Evolutionary conservation across 139 green algal species (phyloP), one percentile per base, ranked within the genome.

Genomic region (Coelastrella sp.): DNA sequence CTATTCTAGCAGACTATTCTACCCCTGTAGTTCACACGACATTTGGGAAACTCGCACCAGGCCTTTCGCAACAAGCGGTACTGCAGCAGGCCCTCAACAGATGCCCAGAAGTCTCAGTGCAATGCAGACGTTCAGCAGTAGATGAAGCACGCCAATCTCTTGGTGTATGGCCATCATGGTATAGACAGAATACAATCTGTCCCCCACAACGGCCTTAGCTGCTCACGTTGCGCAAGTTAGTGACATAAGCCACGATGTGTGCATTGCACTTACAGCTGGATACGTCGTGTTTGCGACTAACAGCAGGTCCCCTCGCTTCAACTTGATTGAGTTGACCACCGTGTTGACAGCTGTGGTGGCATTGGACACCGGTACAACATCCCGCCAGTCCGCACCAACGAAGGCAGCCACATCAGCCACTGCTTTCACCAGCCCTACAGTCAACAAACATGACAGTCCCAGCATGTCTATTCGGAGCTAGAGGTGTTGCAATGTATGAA

Each of bases 291-390:
- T 92, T 79, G 91, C 73, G 6, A 93, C 89, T n/a, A 96, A 78
- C 22, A 96, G 16, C 23, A 92, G 82, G 82, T 96, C 94, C 0
- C 93, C 92, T 13, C 68, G 22, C 54, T 58, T 47, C 78, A 91
- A 68, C 71, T 77, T 54, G 58, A 95, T 19, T 5, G 65, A 83
- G 22, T 13, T 5, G 59, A 96, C 77, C 56, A 96, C 94, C 0
- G 93, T 82, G 68, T 93, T 95, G 57, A 94, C 75, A 0, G 91
- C 95, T 0, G 86, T 88, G 10, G 95, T 97, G 22, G 94, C 95
- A 73, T 97, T 97, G 68, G 58, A 4, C 22, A 95, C 71, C 2
- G 94, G 89, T 2, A 97, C 93, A 10, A 95, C 78, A 79, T 97
- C 95, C 0, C 10, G 7, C 7, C 91, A 90, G 7, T 85, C 56